Evolutionary conservation across 192 early-diverging fungal genomes (phyloP), one percentile per base, ranked within the genome.

Genomic region (Lobulomyces angularis): DNA sequence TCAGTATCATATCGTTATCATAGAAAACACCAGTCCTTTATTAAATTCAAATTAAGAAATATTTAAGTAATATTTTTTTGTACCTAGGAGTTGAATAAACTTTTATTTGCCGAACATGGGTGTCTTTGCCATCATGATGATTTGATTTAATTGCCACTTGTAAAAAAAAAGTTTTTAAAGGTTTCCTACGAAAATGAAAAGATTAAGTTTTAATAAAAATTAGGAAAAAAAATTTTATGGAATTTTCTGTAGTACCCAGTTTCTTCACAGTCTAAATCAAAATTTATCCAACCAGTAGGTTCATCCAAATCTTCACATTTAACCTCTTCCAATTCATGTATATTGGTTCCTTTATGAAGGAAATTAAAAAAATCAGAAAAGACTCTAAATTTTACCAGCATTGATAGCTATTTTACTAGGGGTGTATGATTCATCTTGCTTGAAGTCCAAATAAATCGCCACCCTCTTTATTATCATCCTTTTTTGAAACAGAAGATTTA

Each of bases 361-460:
- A n/a, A n/a, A n/a, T n/a, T n/a, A n/a, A n/a, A n/a, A n/a, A n/a
- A n/a, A n/a, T n/a, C n/a, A n/a, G n/a, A n/a, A n/a, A n/a, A n/a
- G n/a, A n/a, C n/a, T n/a, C n/a, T n/a, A n/a, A n/a, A n/a, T n/a
- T n/a, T n/a, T n/a, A 8, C 88, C 88, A 1, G 73, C 79, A 21
- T 74, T 55, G 3, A 91, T 56, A 25, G 63, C 61, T 12, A 91
- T 59, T 23, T 50, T 38, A 22, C 59, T 53, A 5, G 88, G 86
- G 0, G 82, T 83, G 54, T 91, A 91, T 43, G 71, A 77, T 55
- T 89, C 86, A 43, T 91, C 88, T 51, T 83, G 71, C 35, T 69
- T 67, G 39, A 48, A 76, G 56, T 91, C 83, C 29, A 82, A 43
- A 46, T 78, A 69, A 27, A 69, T 27, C 11, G 42, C n/a, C 19